Percentiles rank a stretch among this genome's conserved stretches.
phyloP scores from a whole-genome alignment of 2,329 filamentous ascomycete species.

The Penicillium sp. region DNA sequence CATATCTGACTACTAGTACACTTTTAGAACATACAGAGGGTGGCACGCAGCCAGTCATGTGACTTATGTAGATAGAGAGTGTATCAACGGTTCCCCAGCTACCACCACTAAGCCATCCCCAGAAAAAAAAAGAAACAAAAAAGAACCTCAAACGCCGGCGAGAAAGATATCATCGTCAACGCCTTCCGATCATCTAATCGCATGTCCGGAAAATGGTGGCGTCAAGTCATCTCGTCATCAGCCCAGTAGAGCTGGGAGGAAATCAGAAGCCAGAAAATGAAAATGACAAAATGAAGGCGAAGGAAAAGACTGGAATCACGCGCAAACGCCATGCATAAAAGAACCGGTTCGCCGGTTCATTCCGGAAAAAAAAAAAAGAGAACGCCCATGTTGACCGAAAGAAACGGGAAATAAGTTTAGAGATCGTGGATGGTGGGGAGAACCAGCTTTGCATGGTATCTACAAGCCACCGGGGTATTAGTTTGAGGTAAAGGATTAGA shows the following conservation, averaged over 20 bases:
- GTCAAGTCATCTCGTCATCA: constrained; percentile 24
- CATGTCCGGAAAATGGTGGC: constrained; percentile 18
- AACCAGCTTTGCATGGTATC: background rate
- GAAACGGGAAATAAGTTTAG: constrained; percentile 8
- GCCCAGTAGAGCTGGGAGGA: constrained; percentile 8
- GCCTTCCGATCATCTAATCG: constrained; percentile 19
- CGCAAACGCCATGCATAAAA: constrained; percentile 10
- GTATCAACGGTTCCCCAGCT: background rate
- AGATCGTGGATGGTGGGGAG: constrained; percentile 9
- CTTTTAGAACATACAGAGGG: background rate
- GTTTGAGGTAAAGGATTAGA: constrained; percentile 5
- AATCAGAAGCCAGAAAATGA: constrained; percentile 9
- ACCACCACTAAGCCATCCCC: constrained; percentile 13
- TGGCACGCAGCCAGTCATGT: background rate
- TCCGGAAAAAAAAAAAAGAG: constrained; percentile 6
- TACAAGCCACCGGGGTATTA: background rate
- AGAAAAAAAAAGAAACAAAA: constrained; percentile 9
- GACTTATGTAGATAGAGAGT: constrained; percentile 1
- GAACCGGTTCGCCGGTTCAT: constrained; percentile 12
- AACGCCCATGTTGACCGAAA: constrained; percentile 9
- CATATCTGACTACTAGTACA: constrained; percentile 1
- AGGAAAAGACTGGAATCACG: background rate
- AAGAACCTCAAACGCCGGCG: constrained; percentile 13
- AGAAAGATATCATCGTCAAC: constrained; percentile 18
- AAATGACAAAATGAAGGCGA: constrained; percentile 9